Evolutionary conservation across 2,329 filamentous ascomycete genomes (phyloP), one percentile per base, ranked within the genome.

Genomic region (Hypomyces perniciosus): DNA sequence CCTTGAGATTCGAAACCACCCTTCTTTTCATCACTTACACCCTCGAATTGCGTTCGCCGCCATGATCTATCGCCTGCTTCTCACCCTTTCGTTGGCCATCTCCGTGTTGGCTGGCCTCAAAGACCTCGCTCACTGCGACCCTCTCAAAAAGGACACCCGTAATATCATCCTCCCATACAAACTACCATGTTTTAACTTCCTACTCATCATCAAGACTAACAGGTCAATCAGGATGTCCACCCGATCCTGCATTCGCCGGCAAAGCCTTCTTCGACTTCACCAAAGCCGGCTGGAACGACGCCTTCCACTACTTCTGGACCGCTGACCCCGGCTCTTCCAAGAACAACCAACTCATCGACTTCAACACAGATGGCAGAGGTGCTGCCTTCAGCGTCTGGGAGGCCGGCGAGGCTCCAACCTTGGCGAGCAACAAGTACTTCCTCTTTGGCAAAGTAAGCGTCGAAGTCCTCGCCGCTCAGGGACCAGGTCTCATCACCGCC

Each of bases 381-480:
- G 59, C 65, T 38, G 55, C 59, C 47, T 60, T 70, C 61, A 79
- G 80, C 56, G 88, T 90, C 66, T 79, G 75, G 1, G 67, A 79
- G 8, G 69, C 74, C 33, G 72, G 70, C 29, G 78, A 83, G 44
- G 76, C 73, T 30, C 79, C 84, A 6, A 82, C 80, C 3, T 86
- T 90, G 65, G 77, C 76, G 61, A 77, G 77, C 35, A 77, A 84
- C 58, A 89, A 85, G 77, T 92, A 92, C 71, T 85, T 93, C 63
- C 90, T 93, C 83, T 93, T 90, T 62, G 88, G 88, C 48, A 82
- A 80, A 58, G 81, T 90, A 54, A 82, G 86, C 40, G 81, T 85
- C 48, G 76, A 78, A 26, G 72, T 90, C 66, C 84, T 86, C 64
- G 80, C 86, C 8, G 85, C 87, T 26, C 78, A 84, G 2, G 88